Conservation (phyloP, 2,329 filamentous ascomycete species). For the Trichoderma simmonsii region DNA sequence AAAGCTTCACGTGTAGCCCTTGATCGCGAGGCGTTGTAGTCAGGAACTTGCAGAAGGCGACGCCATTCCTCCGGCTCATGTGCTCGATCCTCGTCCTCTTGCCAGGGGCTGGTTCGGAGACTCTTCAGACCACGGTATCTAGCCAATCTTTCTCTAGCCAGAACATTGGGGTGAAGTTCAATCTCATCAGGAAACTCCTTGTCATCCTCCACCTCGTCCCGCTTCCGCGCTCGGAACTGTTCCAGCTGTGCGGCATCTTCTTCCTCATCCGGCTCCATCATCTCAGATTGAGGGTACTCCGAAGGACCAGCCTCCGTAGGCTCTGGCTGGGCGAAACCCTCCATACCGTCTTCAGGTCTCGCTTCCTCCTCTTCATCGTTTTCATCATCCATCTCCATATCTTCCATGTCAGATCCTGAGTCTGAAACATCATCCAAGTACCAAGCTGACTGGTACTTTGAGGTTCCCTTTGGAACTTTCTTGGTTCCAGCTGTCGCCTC, state of each 20-base stretch:
- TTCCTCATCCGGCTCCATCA: conserved; percentile 86
- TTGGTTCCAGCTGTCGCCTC: conserved; percentile 55
- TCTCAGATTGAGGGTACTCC: conserved; percentile 90
- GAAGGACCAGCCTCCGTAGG: conserved; percentile 77
- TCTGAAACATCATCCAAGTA: conserved; percentile 78
- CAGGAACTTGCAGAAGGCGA: conserved; percentile 78
- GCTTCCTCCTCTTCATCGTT: conserved; percentile 46
- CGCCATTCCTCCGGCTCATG: conserved; percentile 90
- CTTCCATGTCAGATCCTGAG: conserved; percentile 81
- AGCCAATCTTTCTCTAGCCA: conserved; percentile 79
- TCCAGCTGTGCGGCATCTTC: conserved; percentile 72
- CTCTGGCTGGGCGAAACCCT: conserved; percentile 62
- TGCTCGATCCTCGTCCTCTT: conserved; percentile 79
- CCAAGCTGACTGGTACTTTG: conserved; percentile 92
- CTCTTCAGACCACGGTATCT: conserved; percentile 92
- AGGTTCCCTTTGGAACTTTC: conserved; percentile 84
- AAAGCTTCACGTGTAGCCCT: conserved; percentile 76
- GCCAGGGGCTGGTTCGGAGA: conserved; percentile 82
- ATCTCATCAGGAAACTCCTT: conserved; percentile 97
- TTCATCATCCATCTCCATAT: conserved; percentile 57
- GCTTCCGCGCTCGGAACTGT: conserved; percentile 74
- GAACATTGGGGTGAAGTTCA: conserved; percentile 82
- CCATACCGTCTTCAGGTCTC: conserved; percentile 78
- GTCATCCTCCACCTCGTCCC: conserved; percentile 81
- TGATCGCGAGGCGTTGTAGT: conserved; percentile 83